Percentiles rank a stretch among this genome's conserved stretches.
Conservation (phyloP, 164 flowering plant species). For the Vitis labrusca region DNA sequence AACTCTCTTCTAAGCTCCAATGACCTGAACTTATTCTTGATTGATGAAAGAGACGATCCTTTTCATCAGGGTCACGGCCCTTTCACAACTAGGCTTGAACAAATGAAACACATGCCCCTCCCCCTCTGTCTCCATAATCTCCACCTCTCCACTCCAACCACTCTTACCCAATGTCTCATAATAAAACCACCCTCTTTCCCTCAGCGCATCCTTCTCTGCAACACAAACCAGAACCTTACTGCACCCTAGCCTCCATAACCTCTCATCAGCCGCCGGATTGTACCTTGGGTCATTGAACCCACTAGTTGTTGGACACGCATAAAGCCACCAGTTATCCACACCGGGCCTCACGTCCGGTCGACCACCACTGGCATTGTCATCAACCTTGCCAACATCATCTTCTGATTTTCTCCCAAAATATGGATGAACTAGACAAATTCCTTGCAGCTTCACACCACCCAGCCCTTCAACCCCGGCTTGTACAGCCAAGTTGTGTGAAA, state of each 20-base stretch:
- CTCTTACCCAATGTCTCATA: background rate
- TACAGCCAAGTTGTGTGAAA: constrained; percentile 7
- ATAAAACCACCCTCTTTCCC: background rate
- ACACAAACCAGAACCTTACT: background rate
- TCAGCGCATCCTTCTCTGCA: background rate
- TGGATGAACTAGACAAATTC: background rate
- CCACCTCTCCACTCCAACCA: background rate
- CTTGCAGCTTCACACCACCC: background rate
- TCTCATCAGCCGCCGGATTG: background rate
- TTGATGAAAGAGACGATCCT: background rate
- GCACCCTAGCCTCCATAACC: background rate
- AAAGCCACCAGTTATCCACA: background rate
- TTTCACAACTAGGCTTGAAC: background rate
- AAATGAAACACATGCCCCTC: constrained; percentile 1
- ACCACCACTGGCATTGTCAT: background rate
- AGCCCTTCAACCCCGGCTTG: background rate
- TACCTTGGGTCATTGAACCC: background rate
- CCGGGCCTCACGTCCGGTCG: background rate
- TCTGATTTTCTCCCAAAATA: background rate
- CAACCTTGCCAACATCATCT: background rate
- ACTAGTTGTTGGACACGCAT: background rate
- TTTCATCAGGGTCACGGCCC: background rate
- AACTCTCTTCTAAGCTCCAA: too few species aligned
- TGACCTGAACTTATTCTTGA: background rate
- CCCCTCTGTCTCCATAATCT: background rate